These are phyloP conservation scores for Fraxinus albicans DNA, from an alignment of 305 asterid genomes.

Conservation along the genomic window DNA sequence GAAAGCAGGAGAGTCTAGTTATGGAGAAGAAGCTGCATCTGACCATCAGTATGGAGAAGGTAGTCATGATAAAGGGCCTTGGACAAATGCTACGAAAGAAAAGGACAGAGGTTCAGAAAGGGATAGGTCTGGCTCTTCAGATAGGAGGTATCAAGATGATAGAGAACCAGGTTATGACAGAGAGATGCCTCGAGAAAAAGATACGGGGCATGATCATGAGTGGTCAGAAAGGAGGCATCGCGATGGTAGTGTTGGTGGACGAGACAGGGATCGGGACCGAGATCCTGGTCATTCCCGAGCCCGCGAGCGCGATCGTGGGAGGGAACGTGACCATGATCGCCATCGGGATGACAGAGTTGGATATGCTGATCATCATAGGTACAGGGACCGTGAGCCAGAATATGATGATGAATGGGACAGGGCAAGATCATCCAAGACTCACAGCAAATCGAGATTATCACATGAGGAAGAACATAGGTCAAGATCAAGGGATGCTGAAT, in stretches of 20 bases:
- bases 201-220: constrained; percentile 48
- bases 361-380: constrained; percentile 55
- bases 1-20: constrained; percentile 76
- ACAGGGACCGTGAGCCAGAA: constrained; percentile 59
- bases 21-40: constrained; percentile 70
- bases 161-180: constrained; percentile 66
- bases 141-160: constrained; percentile 70
- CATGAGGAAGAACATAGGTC: constrained; percentile 68
- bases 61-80: constrained; percentile 59
- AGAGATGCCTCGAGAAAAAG: constrained; percentile 55
- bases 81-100: constrained; percentile 54
- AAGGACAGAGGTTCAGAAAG: constrained; percentile 74
- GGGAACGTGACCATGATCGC: constrained; percentile 41
- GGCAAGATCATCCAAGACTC: constrained; percentile 70
- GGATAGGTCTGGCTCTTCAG: constrained; percentile 80
- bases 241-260: constrained; percentile 57
- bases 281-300: constrained; percentile 54
- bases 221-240: constrained; percentile 62
- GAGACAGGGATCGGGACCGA: constrained; percentile 46
- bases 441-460: constrained; percentile 54
- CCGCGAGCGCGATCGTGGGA: constrained; percentile 39
- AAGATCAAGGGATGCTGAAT: constrained; percentile 71
- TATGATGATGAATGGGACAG: constrained; percentile 65
- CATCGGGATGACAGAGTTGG: constrained; percentile 64
- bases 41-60: constrained; percentile 73